These are phyloP conservation scores for Petrea volubilis DNA, from an alignment of 257 asterid species.

Conservation along the genomic window DNA sequence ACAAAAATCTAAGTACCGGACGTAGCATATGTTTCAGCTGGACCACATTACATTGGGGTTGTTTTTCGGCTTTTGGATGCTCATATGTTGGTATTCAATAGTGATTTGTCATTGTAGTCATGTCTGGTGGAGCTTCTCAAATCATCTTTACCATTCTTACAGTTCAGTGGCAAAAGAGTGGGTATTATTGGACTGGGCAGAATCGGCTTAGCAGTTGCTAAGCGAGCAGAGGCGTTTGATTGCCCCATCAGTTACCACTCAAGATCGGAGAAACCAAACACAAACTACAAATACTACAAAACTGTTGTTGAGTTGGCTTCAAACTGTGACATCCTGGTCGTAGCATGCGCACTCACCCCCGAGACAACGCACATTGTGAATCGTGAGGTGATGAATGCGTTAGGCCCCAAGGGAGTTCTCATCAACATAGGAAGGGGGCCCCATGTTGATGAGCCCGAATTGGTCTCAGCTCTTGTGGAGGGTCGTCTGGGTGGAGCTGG, in stretches of 20 bases:
- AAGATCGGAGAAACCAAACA: slow-evolving; percentile 56
- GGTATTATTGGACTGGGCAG: slow-evolving; percentile 84
- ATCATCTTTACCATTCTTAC: slow-evolving; percentile 28
- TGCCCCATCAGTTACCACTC: slow-evolving; percentile 73
- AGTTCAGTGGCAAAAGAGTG: slow-evolving; percentile 79
- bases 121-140: background rate
- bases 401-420: slow-evolving; percentile 78
- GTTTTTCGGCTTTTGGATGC: background rate
- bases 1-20: too few species aligned
- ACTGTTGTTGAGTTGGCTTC: slow-evolving; percentile 64
- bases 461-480: slow-evolving; percentile 78
- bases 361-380: slow-evolving; percentile 69
- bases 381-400: slow-evolving; percentile 66
- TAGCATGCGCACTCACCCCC: slow-evolving; percentile 71
- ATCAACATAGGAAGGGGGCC: slow-evolving; percentile 86
- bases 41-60: background rate
- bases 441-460: slow-evolving; percentile 76
- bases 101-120: background rate
- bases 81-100: background rate
- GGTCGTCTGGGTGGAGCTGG: slow-evolving; percentile 95
- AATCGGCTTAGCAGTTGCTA: slow-evolving; percentile 77
- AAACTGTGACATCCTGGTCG: slow-evolving; percentile 69
- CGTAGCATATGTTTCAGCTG: background rate
- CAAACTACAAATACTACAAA: slow-evolving; percentile 48
- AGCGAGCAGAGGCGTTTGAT: slow-evolving; percentile 67